Conservation (phyloP, 768 basidiomycete species). For the Boletellus emodensis region DNA sequence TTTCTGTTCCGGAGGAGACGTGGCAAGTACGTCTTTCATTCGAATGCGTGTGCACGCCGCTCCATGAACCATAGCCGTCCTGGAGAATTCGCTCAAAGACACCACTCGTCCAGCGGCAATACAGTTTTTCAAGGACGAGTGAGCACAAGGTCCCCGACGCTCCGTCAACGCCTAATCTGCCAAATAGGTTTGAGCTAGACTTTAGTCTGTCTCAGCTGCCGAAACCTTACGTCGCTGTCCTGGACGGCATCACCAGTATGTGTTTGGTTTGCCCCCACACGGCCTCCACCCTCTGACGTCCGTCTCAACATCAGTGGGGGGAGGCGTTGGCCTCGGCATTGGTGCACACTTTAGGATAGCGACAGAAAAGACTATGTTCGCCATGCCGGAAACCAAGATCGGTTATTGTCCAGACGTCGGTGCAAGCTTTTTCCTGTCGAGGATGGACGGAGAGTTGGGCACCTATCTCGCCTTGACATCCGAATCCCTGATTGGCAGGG, state of each 20-base stretch:
- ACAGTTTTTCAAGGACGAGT: slow-evolving; percentile 90
- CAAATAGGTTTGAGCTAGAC: slow-evolving; percentile 72
- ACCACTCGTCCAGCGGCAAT: slow-evolving; percentile 60
- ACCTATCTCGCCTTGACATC: slow-evolving; percentile 92
- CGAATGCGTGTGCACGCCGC: not conserved
- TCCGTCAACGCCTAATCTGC: slow-evolving; percentile 8
- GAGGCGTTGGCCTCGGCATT: slow-evolving; percentile 84
- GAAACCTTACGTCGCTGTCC: slow-evolving; percentile 88
- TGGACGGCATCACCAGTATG: slow-evolving; percentile 91
- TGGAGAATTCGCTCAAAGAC: slow-evolving; percentile 46
- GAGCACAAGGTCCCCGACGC: slow-evolving; percentile 31
- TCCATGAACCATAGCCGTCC: slow-evolving; percentile 44
- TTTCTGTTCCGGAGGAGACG: slow-evolving; percentile 95
- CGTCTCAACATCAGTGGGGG: slow-evolving; percentile 66
- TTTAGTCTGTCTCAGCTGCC: slow-evolving; percentile 62
- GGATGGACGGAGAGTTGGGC: slow-evolving; percentile 87
- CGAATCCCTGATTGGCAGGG: slow-evolving; percentile 66
- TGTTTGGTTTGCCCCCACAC: slow-evolving; percentile 7
- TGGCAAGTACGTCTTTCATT: slow-evolving; percentile 59
- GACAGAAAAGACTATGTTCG: slow-evolving; percentile 86
- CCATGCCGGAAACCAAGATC: slow-evolving; percentile 97
- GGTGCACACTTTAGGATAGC: slow-evolving; percentile 89
- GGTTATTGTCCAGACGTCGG: slow-evolving; percentile 93
- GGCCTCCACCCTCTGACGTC: not conserved
- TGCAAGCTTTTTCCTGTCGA: slow-evolving; percentile 82